Conservation (phyloP, 345 rosid genomes). For the Linum trigynum region DNA sequence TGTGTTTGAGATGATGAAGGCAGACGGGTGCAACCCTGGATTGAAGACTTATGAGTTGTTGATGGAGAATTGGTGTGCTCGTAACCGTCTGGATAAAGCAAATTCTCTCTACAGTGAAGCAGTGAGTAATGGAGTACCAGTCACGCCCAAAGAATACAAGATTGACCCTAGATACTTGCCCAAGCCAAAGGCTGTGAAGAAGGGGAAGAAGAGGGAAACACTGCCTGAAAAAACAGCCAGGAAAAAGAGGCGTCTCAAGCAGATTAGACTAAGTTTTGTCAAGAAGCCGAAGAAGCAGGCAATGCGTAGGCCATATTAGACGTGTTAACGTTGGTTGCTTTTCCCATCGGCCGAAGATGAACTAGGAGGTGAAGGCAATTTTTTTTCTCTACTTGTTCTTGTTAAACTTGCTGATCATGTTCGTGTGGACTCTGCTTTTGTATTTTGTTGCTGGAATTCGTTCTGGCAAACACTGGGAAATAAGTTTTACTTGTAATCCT, state of each 20-base stretch:
- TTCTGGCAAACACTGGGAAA: not conserved
- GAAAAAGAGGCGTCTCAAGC: slow-evolving; percentile 75
- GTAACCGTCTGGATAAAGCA: slow-evolving; percentile 60
- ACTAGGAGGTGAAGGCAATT: not conserved
- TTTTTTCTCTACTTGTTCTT: not conserved
- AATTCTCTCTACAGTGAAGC: slow-evolving; percentile 73
- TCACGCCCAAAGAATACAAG: slow-evolving; percentile 61
- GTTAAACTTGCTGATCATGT: not conserved
- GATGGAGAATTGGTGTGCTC: slow-evolving; percentile 65
- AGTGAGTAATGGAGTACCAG: slow-evolving; percentile 43
- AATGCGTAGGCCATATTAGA: slow-evolving; percentile 34
- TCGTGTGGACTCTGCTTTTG: not conserved
- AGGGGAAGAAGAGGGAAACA: slow-evolving; percentile 83
- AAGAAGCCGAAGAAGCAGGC: slow-evolving; percentile 53
- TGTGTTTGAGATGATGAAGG: slow-evolving; percentile 79
- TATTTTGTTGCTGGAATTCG: too few species aligned
- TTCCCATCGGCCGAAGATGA: not conserved
- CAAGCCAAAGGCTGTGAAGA: slow-evolving; percentile 49
- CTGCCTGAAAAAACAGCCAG: slow-evolving; percentile 90
- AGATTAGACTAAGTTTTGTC: slow-evolving; percentile 78
- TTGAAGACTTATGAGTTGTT: slow-evolving; percentile 72
- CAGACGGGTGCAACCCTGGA: slow-evolving; percentile 62
- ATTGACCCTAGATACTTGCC: slow-evolving; percentile 56
- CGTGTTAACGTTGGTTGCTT: not conserved
- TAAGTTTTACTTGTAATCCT: not conserved